Conservation (phyloP, 2,329 filamentous ascomycete genomes). For the Monilinia fructigena region DNA sequence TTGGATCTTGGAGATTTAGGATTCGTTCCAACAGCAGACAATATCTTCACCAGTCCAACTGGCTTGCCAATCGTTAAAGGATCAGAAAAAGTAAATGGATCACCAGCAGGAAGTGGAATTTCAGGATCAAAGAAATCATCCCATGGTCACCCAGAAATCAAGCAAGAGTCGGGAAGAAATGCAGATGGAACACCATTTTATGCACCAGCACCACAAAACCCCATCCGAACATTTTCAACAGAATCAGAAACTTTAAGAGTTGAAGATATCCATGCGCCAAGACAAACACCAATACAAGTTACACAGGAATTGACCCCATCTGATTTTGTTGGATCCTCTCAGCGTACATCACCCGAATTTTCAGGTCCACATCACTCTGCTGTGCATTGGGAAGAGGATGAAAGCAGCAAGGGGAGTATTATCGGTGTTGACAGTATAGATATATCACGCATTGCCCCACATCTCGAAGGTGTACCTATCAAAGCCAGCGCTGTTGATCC, state of each 20-base stretch:
- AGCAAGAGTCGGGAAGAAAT: slow-evolving; percentile 40
- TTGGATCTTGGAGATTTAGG: slow-evolving; percentile 15
- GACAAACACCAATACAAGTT: slow-evolving; percentile 36
- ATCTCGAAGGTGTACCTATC: slow-evolving; percentile 59
- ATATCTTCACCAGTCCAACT: slow-evolving; percentile 9
- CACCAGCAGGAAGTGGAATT: slow-evolving; percentile 14
- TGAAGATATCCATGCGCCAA: slow-evolving; percentile 34
- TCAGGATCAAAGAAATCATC: slow-evolving; percentile 5
- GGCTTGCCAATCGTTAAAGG: not conserved
- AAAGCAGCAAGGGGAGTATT: not conserved
- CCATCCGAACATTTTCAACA: slow-evolving; percentile 37
- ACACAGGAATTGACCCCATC: slow-evolving; percentile 39
- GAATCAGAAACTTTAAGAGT: slow-evolving; percentile 33
- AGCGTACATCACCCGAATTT: not conserved
- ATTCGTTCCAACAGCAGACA: not conserved
- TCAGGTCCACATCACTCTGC: slow-evolving; percentile 25
- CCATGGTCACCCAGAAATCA: slow-evolving; percentile 16
- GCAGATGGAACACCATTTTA: slow-evolving; percentile 40
- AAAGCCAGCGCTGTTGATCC: slow-evolving; percentile 51
- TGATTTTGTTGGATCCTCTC: slow-evolving; percentile 34
- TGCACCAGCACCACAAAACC: slow-evolving; percentile 39
- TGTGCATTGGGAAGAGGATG: slow-evolving; percentile 16
- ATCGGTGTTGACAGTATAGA: slow-evolving; percentile 48
- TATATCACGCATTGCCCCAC: slow-evolving; percentile 56
- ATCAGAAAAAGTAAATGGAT: not conserved